phyloP scores from a whole-genome alignment of 352 stramenopile genomes.

The Phytophthora podocarpi region DNA sequence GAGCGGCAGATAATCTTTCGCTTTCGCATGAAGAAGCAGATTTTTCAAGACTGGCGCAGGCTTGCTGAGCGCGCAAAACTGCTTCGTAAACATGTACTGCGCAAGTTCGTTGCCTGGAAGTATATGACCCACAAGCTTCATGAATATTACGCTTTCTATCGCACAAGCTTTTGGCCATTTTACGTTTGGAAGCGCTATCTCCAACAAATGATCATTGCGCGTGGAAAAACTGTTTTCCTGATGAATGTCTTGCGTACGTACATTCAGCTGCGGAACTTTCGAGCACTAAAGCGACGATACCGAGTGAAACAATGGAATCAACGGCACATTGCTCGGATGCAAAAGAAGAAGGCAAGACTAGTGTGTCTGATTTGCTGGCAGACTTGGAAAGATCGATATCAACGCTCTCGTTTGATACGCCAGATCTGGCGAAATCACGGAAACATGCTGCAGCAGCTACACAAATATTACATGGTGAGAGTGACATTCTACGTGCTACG shows the following conservation, averaged over 20 bases:
- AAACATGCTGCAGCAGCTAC: constrained; percentile 57
- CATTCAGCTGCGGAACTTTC: constrained; percentile 61
- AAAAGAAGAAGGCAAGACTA: constrained; percentile 28
- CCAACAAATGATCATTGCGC: constrained; percentile 70
- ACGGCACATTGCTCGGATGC: constrained; percentile 32
- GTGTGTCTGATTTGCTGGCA: constrained; percentile 33
- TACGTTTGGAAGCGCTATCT: constrained; percentile 82
- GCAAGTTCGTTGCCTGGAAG: constrained; percentile 72
- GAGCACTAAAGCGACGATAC: constrained; percentile 44
- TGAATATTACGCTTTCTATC: constrained; percentile 63
- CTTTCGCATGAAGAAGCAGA: constrained; percentile 61
- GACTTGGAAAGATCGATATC: constrained; percentile 38
- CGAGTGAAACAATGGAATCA: constrained; percentile 37
- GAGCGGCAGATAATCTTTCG: constrained; percentile 65
- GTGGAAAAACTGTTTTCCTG: constrained; percentile 63
- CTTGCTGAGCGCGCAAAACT: constrained; percentile 48
- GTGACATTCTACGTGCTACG: constrained; percentile 59
- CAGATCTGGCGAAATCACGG: constrained; percentile 54
- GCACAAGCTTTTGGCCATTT: constrained; percentile 77
- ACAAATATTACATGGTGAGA: constrained; percentile 66
- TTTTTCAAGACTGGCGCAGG: constrained; percentile 52
- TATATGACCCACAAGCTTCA: constrained; percentile 54
- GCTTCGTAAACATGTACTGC: constrained; percentile 46
- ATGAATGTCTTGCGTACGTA: constrained; percentile 62
- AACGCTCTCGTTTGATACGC: constrained; percentile 29